Evolutionary conservation across 495 filamentous ascomycete species (phyloP), one percentile per base, ranked within the genome.

Genomic region (Gamarada debralockiae): DNA sequence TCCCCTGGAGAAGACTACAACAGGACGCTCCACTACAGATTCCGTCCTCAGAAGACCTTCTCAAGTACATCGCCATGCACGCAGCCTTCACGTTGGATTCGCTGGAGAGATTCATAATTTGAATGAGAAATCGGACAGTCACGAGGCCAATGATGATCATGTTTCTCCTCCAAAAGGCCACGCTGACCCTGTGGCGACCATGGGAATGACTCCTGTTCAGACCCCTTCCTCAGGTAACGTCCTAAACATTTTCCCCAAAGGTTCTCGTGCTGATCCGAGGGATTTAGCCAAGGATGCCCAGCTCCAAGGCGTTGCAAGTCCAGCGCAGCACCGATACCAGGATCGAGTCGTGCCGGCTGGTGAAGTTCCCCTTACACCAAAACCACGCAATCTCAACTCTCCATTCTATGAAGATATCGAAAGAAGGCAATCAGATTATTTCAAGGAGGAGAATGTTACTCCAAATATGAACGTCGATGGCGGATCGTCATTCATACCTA

Each of bases 11-110:
- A 39, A 47, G 20, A 2, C 14, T n/a, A 27, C 33, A 22, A 4
- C 50, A 18, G n/a, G 38, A 12, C 20, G 23, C 21, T 12, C 33
- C 29, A 31, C 33, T 8, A 21, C 34, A 18, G 45, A 4, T 17
- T 52, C 49, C 27, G 15, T 43, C 21, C 50, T 52, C 20, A 47
- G 50, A 29, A 40, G 22, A 23, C 29, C 50, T 3, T n/a, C 34
- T 27, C 18, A 21, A 13, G 24, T 58, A 6, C 41, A 17, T 43
- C 55, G 24, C 53, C 53, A 31, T 46, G 58, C 31, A 53, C 58
- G 17, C 55, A 53, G 54, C 29, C 60, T 60, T 29, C 74, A 81
- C 61, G 79, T 86, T 46, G 83, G 78, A 15, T 86, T 87, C 58
- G 73, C 70, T 12, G 67, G 78, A 42, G 67, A 63, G 20, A 47